These are phyloP conservation scores for Mucor indicus DNA, from an alignment of 371 early-diverging fungal species.

Conservation along the genomic window DNA sequence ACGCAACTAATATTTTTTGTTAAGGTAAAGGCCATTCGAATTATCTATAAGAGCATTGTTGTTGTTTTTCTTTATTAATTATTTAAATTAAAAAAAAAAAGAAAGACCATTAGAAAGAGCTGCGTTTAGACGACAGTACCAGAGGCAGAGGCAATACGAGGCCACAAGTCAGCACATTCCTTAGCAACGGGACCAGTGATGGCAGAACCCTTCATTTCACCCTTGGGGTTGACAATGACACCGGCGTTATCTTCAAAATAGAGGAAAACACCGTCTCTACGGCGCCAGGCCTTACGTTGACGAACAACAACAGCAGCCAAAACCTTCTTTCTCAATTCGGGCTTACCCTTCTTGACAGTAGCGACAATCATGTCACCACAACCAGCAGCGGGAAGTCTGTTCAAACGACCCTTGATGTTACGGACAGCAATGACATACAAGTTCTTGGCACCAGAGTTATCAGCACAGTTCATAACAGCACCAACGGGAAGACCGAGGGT, in stretches of 20 bases:
- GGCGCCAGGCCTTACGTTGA: conserved; percentile 99
- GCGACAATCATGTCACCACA: conserved; percentile 99
- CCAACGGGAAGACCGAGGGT: conserved; percentile 99
- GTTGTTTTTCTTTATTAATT: no score
- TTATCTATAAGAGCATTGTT: no score
- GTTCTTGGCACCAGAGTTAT: conserved; percentile 99
- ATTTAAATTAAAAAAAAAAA: background rate
- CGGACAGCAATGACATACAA: conserved; percentile 99
- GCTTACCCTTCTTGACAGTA: conserved; percentile 99
- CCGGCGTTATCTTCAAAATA: conserved; percentile 88
- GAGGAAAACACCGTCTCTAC: conserved; percentile 99
- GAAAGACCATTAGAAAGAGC: no score
- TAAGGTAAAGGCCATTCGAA: no score
- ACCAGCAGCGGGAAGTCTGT: conserved; percentile 99
- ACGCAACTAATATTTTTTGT: no score
- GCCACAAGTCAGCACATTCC: conserved; percentile 99
- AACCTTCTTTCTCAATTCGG: conserved; percentile 99
- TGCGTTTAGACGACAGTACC: conserved; percentile 82
- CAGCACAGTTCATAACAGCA: conserved; percentile 99
- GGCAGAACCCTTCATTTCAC: conserved; percentile 99
- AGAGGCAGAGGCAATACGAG: conserved; percentile 98
- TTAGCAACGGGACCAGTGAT: conserved; percentile 99
- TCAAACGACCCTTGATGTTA: conserved; percentile 96
- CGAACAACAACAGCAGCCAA: conserved; percentile 99
- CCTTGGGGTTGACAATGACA: conserved; percentile 87